Evolutionary conservation across 352 stramenopile genomes (phyloP).

Genomic region (Pythium guiyangense): DNA sequence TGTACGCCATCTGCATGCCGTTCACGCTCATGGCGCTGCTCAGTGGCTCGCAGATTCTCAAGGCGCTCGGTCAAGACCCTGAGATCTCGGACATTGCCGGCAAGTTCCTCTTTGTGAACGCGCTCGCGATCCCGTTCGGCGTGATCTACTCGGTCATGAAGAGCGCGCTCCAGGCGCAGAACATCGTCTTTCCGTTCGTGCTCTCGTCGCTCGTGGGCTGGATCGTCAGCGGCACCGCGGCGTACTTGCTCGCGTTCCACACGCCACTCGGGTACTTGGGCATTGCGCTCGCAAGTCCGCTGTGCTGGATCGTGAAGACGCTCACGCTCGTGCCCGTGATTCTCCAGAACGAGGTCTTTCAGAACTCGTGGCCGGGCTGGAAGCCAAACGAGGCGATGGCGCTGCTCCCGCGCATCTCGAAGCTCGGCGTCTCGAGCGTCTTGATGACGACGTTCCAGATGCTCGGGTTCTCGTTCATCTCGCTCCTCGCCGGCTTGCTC

Average conservation of each 20-base stretch:
- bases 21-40: slow-evolving; percentile 12
- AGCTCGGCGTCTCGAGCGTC: slow-evolving; percentile 12
- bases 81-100: slow-evolving; percentile 18
- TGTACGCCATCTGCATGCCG: slow-evolving; percentile 14
- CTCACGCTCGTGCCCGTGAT: slow-evolving; percentile 20
- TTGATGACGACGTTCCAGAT: slow-evolving; percentile 18
- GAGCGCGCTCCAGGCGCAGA: slow-evolving; percentile 26
- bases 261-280: slow-evolving; percentile 38
- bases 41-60: slow-evolving; percentile 21
- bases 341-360: slow-evolving; percentile 19
- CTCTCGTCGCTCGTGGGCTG: too few relatives aligned
- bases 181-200: too few relatives aligned
- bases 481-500: slow-evolving; percentile 20
- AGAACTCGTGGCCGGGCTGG: slow-evolving; percentile 19
- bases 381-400: slow-evolving; percentile 5
- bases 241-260: too few relatives aligned
- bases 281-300: slow-evolving; percentile 18
- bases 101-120: slow-evolving; percentile 17
- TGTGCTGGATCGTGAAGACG: slow-evolving; percentile 23
- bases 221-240: too few relatives aligned
- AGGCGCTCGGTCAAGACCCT: slow-evolving; percentile 27
- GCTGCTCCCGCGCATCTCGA: slow-evolving; percentile 10
- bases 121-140: slow-evolving; percentile 19
- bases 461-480: too few relatives aligned
- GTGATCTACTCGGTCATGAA: slow-evolving; percentile 20